Evolutionary conservation across 805 yeast genomes (phyloP), one percentile per base, ranked within the genome.

Genomic region (Yamadazyma scolyti): DNA sequence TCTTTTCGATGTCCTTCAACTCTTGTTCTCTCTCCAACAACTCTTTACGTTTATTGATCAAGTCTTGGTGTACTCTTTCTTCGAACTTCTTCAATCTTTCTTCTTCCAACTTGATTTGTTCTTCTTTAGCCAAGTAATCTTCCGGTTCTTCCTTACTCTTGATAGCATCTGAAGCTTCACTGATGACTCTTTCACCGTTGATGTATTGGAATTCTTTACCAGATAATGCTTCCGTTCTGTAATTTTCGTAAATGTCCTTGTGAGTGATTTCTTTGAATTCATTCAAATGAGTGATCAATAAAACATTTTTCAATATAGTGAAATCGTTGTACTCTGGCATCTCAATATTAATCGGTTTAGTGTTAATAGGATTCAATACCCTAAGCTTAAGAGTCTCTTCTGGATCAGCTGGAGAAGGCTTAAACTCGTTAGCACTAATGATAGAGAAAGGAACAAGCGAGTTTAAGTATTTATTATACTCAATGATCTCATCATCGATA

Each of bases 201-300:
- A 36, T 36, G 42, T 68, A 65, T 35, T 63, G 63, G 54, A 67
- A 64, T 50, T 56, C 65, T 38, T 77, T 81, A 18, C 83, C 80
- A 17, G 86, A 77, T 41, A 84, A 71, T 11, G 89, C 88, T 50
- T 79, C 87, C 7, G 96, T 84, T 71, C 97, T 80, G 61, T 88
- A 88, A 52, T 79, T 80, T 58, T 88, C 97, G 57, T 88, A 88
- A 42, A 88, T 65, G 23, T 79, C 73, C 54, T 87, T 95, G 54
- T 84, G 94, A 6, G 97, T 88, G 49, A 75, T 71, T 48, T 88
- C 96, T 61, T 86, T 86, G 58, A 88, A 77, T 52, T 88, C 96
- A 53, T 80, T 80, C 58, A 88, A 71, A 60, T 87, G 96, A 11
- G 93, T 79, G 48, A 84, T 82, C 49, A 88, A 72, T 37, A 88